Evolutionary conservation across 495 filamentous ascomycete species (phyloP).

Genomic region (Annulohypoxylon nitens): DNA sequence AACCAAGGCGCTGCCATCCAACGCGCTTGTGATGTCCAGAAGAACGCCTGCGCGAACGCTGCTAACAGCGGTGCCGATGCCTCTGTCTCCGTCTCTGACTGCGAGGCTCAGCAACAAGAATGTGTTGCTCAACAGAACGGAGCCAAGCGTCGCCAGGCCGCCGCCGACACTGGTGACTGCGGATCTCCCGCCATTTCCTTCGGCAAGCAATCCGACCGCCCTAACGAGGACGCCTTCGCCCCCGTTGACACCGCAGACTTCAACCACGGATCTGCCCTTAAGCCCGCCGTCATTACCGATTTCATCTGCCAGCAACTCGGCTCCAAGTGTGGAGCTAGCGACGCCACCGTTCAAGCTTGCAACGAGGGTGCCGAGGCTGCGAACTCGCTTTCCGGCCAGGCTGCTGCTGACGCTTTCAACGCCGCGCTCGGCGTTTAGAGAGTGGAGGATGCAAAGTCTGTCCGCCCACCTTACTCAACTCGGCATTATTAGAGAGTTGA

Average conservation of each 20-base stretch:
- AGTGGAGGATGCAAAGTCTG: background rate
- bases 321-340: conserved; percentile 65
- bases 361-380: conserved; percentile 59
- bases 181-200: conserved; percentile 68
- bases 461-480: background rate
- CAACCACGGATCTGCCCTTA: conserved; percentile 69
- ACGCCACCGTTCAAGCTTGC: conserved; percentile 62
- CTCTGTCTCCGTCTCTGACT: conserved; percentile 55
- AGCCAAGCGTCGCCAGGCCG: conserved; percentile 47
- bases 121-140: conserved; percentile 58
- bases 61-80: conserved; percentile 63
- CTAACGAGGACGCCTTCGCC: conserved; percentile 65
- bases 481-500: background rate
- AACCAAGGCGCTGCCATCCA: conserved; percentile 64
- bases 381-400: conserved; percentile 56
- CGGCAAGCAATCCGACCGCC: conserved; percentile 65
- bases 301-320: conserved; percentile 69
- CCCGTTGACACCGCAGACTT: conserved; percentile 65
- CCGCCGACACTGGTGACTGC: conserved; percentile 63
- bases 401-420: conserved; percentile 73
- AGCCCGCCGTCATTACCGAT: conserved; percentile 65
- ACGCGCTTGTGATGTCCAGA: conserved; percentile 67
- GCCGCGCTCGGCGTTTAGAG: conserved; percentile 55
- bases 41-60: conserved; percentile 69
- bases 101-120: conserved; percentile 61